These are phyloP conservation scores for Xylaria sp. DNA, from an alignment of 2,329 filamentous ascomycete species.

Conservation along the genomic window DNA sequence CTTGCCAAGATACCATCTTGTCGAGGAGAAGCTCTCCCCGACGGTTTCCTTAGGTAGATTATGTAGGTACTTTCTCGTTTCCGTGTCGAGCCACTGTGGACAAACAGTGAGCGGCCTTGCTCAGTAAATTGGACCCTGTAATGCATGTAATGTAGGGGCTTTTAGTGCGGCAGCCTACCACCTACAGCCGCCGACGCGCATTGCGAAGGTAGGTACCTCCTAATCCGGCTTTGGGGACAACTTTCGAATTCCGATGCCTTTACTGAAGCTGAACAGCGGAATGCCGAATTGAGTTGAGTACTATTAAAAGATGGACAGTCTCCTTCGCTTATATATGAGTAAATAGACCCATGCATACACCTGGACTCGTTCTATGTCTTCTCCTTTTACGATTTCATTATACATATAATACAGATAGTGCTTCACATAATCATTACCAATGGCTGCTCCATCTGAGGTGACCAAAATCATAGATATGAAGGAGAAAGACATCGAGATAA, in stretches of 20 bases:
- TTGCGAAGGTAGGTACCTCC: neutral
- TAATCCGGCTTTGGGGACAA: neutral
- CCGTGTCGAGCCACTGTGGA: too few species aligned
- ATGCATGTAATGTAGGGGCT: neutral
- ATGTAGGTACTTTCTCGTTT: constrained; percentile 56
- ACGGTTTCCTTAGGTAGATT: constrained; percentile 51
- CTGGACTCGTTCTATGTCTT: neutral
- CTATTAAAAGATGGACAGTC: neutral
- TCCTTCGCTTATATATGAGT: neutral
- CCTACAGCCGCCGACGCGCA: neutral
- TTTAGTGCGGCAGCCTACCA: neutral
- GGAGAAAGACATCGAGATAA: constrained; percentile 16
- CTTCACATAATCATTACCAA: neutral
- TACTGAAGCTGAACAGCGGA: neutral
- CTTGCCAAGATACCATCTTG: constrained; percentile 62
- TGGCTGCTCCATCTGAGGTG: constrained; percentile 19
- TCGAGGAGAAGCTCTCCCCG: constrained; percentile 59
- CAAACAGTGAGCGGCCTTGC: constrained; percentile 53
- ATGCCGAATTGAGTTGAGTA: too few species aligned
- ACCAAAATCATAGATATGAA: constrained; percentile 16
- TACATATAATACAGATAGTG: neutral
- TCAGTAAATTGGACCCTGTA: neutral
- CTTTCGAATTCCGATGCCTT: neutral
- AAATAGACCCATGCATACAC: neutral
- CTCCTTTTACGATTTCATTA: neutral